Percentiles rank a stretch among this genome's conserved stretches.
phyloP scores from a whole-genome alignment of 306 rosid genomes.

The Pterocarpus macrocarpus region DNA sequence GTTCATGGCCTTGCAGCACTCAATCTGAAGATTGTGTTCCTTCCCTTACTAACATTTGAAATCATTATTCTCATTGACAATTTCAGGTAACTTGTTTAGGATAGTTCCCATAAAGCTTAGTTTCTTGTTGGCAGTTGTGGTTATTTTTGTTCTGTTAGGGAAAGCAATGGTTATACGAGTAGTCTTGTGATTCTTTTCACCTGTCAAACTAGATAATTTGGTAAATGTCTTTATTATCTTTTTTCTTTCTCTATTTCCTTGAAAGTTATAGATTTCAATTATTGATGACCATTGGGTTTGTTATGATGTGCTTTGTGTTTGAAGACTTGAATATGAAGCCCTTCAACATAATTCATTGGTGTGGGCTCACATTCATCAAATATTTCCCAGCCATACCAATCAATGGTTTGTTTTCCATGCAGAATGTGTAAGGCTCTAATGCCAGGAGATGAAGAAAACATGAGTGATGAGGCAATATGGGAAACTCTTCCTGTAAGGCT shows the following conservation, averaged over 20 bases:
- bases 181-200: slow-evolving; percentile 8
- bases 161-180: slow-evolving; percentile 15
- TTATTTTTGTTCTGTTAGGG: slow-evolving; percentile 8
- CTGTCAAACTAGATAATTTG: slow-evolving; percentile 3
- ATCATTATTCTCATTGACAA: slow-evolving; percentile 79
- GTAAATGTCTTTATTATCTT: neutral
- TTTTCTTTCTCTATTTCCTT: slow-evolving; percentile 35
- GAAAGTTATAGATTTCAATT: slow-evolving; percentile 15
- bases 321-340: slow-evolving; percentile 20
- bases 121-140: slow-evolving; percentile 26
- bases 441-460: slow-evolving; percentile 95
- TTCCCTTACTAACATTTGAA: slow-evolving; percentile 93
- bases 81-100: slow-evolving; percentile 78
- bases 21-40: slow-evolving; percentile 85
- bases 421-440: slow-evolving; percentile 97
- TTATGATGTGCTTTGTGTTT: slow-evolving; percentile 26
- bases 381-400: slow-evolving; percentile 22
- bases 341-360: slow-evolving; percentile 28
- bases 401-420: slow-evolving; percentile 43
- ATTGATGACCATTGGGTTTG: slow-evolving; percentile 30
- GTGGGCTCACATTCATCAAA: slow-evolving; percentile 24
- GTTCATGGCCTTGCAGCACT: slow-evolving; percentile 76
- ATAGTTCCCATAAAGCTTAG: slow-evolving; percentile 29
- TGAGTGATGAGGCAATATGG: slow-evolving; percentile 96
- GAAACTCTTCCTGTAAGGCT: slow-evolving; percentile 93